Percentiles rank a stretch among this genome's conserved stretches.
phyloP scores from a whole-genome alignment of 2,329 filamentous ascomycete species.

The Penicillium sclerotigenum region DNA sequence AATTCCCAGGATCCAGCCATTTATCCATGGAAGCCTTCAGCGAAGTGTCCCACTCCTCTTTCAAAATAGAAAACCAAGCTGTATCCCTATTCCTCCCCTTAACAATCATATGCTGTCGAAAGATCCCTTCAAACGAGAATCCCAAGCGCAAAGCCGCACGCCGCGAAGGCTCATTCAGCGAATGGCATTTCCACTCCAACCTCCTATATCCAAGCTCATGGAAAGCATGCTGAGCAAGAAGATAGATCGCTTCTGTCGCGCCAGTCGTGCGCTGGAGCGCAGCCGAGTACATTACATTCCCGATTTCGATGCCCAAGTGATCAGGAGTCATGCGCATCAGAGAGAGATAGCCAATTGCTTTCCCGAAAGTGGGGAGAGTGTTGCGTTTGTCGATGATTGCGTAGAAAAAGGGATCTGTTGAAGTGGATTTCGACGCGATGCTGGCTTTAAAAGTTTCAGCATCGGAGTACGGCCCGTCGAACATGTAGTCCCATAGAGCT shows the following conservation, averaged over 20 bases:
- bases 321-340: slow-evolving; percentile 49
- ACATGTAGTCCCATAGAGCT: slow-evolving; percentile 46
- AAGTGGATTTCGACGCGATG: slow-evolving; percentile 24
- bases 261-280: slow-evolving; percentile 53
- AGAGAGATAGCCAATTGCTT: slow-evolving; percentile 43
- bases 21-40: slow-evolving; percentile 48
- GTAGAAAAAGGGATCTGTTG: slow-evolving; percentile 44
- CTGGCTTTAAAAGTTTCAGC: slow-evolving; percentile 29
- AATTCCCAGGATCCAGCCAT: slow-evolving; percentile 58
- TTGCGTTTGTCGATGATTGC: slow-evolving; percentile 41
- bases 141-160: slow-evolving; percentile 57
- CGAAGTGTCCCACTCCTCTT: slow-evolving; percentile 62
- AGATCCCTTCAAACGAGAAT: slow-evolving; percentile 58
- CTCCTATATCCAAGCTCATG: slow-evolving; percentile 54
- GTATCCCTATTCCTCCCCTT: slow-evolving; percentile 59
- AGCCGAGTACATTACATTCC: slow-evolving; percentile 52
- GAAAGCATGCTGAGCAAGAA: slow-evolving; percentile 55
- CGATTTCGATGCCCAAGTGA: slow-evolving; percentile 57
- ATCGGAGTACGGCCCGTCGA: slow-evolving; percentile 35
- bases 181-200: slow-evolving; percentile 64
- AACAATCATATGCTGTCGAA: slow-evolving; percentile 60
- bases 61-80: slow-evolving; percentile 58
- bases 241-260: slow-evolving; percentile 58
- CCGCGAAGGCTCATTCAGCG: slow-evolving; percentile 53
- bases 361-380: slow-evolving; percentile 23